Percentiles rank a stretch among this genome's conserved stretches.
These are phyloP conservation scores for Cyberlindnera maritima DNA, from an alignment of 805 yeast species.

Conservation along the genomic window DNA sequence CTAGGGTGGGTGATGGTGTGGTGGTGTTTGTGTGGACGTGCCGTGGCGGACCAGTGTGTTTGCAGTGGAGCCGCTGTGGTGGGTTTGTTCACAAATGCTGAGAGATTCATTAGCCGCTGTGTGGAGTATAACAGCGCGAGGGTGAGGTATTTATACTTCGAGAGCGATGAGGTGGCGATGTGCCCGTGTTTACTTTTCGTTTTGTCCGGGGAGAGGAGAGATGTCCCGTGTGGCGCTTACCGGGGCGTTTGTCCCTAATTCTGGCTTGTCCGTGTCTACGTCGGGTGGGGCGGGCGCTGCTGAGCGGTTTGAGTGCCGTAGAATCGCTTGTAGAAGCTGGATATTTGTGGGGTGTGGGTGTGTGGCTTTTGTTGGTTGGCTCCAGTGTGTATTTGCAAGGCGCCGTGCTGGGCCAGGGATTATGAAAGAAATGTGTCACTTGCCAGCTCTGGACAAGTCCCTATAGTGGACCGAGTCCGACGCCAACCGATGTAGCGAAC, in stretches of 20 bases:
- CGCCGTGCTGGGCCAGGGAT: not conserved
- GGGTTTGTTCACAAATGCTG: no score
- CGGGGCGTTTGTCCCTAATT: not conserved
- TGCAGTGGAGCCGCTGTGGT: not conserved
- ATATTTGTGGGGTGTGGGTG: no score
- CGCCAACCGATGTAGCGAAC: not conserved
- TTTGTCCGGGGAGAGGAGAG: not conserved
- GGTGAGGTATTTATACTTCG: not conserved
- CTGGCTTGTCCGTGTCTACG: not conserved
- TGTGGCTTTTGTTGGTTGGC: not conserved
- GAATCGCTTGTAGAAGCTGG: no score
- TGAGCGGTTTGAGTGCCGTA: not conserved
- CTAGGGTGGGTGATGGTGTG: not conserved
- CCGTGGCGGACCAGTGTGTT: not conserved
- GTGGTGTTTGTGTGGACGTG: not conserved
- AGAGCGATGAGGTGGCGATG: not conserved
- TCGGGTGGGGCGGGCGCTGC: no score
- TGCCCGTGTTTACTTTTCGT: conserved; percentile 1
- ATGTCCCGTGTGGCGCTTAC: not conserved
- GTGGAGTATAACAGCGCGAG: not conserved
- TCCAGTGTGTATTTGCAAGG: not conserved
- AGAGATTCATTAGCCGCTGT: not conserved
- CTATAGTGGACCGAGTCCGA: no score
- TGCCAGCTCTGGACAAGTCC: not conserved
- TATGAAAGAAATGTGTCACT: not conserved